Evolutionary conservation across 176 grass and related monocot genomes (phyloP), one percentile per base, ranked within the genome.

Genomic region (Thalia dealbata): DNA sequence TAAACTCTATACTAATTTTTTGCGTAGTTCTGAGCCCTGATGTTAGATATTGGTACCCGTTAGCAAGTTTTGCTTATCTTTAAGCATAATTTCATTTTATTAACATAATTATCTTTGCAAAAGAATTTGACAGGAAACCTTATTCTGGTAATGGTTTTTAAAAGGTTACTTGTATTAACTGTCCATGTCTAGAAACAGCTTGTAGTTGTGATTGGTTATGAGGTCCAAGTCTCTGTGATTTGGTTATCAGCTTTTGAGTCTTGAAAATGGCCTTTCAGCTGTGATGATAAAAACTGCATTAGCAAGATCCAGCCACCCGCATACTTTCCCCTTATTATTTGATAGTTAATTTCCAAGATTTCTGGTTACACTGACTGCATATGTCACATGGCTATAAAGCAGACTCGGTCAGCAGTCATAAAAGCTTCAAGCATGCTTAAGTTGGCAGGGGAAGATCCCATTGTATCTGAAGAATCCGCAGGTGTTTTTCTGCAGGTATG

Each of bases 401-500:
- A 97, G 93, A 81, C 93, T 60, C 82, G 87, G 3, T 79, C 89
- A 59, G 93, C 89, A 62, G 89, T 80, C 65, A 86, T 96, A 82
- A 82, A 75, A 78, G 72, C 82, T 76, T 82, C 90, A 45, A 92
- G 66, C 51, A 82, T 81, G 79, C 76, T 86, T 60, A 74, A 81
- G 72, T 92, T 97, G 75, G 80, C 81, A 80, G 90, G 95, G 84
- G 86, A 81, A 81, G 79, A 59, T 72, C 85, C 87, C 35, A 85
- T 97, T 72, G 71, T 91, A 79, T 97, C 95, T 78, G 88, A 90
- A 75, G 80, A 73, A 30, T 97, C 83, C 0, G 87, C 83, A 79
- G 95, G 95, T 30, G 78, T 97, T 84, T 97, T 92, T 75, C 81
- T 93, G 84, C 95, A 97, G 89, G 93, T 96, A 73, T 60, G 18